Percentiles rank a stretch among this genome's conserved stretches.
These are phyloP conservation scores for Cutaneotrichosporon sp. DNA, from an alignment of 1,284 basidiomycete species.

Conservation along the genomic window DNA sequence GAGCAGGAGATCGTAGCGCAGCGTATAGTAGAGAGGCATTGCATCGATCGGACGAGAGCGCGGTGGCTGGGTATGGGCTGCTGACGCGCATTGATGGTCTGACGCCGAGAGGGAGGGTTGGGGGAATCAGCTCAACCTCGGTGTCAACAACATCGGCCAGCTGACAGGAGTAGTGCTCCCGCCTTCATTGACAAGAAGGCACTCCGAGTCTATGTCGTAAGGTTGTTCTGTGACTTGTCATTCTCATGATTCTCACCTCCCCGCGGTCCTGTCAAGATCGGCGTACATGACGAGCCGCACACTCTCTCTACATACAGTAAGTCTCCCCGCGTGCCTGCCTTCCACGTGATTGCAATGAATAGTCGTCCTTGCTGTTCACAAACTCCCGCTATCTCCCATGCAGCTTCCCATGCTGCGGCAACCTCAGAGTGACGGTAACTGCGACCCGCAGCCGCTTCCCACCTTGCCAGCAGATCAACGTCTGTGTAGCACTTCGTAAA, in stretches of 20 bases:
- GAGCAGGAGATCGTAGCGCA: slow-evolving; percentile 2
- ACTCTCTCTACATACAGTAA: neutral
- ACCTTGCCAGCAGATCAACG: neutral
- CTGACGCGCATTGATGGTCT: neutral
- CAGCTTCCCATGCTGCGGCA: neutral
- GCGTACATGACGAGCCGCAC: neutral
- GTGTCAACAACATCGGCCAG: no score
- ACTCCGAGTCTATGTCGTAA: neutral
- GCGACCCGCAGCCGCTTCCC: neutral
- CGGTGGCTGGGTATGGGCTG: neutral
- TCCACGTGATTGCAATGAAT: neutral
- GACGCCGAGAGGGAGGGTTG: no score
- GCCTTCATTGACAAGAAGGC: no score
- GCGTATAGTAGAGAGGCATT: slow-evolving; percentile 9
- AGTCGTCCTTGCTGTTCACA: neutral
- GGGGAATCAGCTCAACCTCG: no score
- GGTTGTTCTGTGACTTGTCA: neutral
- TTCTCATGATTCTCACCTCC: neutral
- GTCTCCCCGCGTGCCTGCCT: neutral
- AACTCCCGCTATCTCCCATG: no score
- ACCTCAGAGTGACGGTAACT: neutral
- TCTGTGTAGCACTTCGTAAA: no score
- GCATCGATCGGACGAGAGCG: neutral
- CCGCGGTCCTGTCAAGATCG: neutral
- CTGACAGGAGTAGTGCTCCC: no score